Conservation (phyloP, 2,329 filamentous ascomycete species). For the Alternaria panax region DNA sequence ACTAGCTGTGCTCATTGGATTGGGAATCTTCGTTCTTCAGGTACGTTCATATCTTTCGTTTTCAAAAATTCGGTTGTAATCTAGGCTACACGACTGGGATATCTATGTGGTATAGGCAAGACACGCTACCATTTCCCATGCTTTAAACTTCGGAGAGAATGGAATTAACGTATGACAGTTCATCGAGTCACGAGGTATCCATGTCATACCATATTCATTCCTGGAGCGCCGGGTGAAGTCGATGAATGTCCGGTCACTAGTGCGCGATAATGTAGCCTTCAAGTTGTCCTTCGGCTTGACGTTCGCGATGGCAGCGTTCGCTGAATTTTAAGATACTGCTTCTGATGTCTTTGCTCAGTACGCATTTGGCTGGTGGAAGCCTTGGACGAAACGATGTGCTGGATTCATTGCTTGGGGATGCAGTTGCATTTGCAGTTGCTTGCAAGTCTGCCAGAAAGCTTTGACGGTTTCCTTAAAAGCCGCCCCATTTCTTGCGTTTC, state of each 20-base stretch:
- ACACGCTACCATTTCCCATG: conserved; percentile 20
- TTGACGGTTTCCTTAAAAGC: conserved; percentile 48
- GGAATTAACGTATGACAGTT: conserved; percentile 48
- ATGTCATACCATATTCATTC: conserved; percentile 57
- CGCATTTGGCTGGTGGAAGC: conserved; percentile 6
- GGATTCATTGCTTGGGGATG: conserved; percentile 41
- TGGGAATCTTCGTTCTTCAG: conserved; percentile 69
- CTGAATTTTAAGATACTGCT: conserved; percentile 55
- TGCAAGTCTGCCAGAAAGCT: conserved; percentile 48
- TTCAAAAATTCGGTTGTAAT: background rate
- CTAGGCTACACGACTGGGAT: conserved; percentile 9
- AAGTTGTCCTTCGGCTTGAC: conserved; percentile 75
- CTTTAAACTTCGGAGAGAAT: background rate
- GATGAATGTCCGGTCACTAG: conserved; percentile 59
- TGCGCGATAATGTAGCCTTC: conserved; percentile 68
- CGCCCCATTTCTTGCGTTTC: conserved; percentile 42
- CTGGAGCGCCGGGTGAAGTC: conserved; percentile 61
- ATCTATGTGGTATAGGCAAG: conserved; percentile 10
- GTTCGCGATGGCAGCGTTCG: conserved; percentile 74
- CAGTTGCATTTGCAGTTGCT: conserved; percentile 47
- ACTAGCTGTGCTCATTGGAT: conserved; percentile 70
- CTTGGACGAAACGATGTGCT: conserved; percentile 33
- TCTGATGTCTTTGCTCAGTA: conserved; percentile 6
- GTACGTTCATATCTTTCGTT: conserved; percentile 52
- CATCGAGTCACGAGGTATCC: conserved; percentile 60